Evolutionary conservation across 371 early-diverging fungal genomes (phyloP).

Genomic region (Mortierella polycephala): DNA sequence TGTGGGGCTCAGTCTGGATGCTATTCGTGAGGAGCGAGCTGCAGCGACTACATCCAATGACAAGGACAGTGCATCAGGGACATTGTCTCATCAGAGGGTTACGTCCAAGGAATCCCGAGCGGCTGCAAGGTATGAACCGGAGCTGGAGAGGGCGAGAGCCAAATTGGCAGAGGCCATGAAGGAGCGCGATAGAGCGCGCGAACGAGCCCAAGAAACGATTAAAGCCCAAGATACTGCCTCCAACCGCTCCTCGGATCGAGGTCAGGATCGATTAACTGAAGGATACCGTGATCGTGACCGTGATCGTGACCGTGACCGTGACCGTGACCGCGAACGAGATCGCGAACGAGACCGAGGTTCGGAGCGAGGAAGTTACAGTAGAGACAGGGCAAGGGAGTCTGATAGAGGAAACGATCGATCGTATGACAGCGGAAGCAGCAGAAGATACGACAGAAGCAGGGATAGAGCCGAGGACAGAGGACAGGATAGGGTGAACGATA

Average conservation of each 20-base stretch:
- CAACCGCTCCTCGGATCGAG: slow-evolving; percentile 9
- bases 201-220: neutral
- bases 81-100: too few species aligned
- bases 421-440: slow-evolving; percentile 4
- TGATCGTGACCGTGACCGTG: neutral
- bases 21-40: slow-evolving; percentile 26
- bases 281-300: too few species aligned
- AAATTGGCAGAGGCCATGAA: neutral
- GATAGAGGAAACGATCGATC: slow-evolving; percentile 8
- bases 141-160: neutral
- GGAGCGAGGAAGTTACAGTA: slow-evolving; percentile 9
- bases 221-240: neutral
- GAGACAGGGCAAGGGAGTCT: slow-evolving; percentile 6
- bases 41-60: neutral
- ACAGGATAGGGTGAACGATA: neutral
- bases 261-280: slow-evolving; percentile 1
- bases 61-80: too few species aligned
- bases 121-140: neutral
- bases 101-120: neutral
- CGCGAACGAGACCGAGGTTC: slow-evolving; percentile 8
- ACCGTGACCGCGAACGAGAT: slow-evolving; percentile 8
- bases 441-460: slow-evolving; percentile 5
- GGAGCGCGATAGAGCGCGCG: neutral
- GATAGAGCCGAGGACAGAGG: neutral
- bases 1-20: slow-evolving; percentile 20